Conservation (phyloP, 2,329 filamentous ascomycete genomes). For the Fusarium piperis region DNA sequence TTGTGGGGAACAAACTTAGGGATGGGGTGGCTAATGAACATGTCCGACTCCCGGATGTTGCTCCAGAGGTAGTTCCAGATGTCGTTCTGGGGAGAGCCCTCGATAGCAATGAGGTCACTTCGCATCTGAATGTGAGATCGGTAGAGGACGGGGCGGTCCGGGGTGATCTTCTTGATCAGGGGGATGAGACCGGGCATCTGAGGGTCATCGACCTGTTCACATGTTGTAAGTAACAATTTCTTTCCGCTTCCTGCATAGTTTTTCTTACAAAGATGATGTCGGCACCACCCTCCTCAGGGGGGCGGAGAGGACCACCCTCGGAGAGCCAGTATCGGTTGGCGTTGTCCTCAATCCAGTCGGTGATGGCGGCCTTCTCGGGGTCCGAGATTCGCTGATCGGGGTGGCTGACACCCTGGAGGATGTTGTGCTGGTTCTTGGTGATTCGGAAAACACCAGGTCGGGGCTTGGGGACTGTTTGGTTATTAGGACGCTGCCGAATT, state of each 20-base stretch:
- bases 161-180: slow-evolving; percentile 75
- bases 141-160: slow-evolving; percentile 80
- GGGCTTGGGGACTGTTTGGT: slow-evolving; percentile 73
- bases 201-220: slow-evolving; percentile 74
- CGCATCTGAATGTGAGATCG: slow-evolving; percentile 86
- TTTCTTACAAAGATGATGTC: slow-evolving; percentile 74
- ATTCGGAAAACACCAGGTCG: slow-evolving; percentile 82
- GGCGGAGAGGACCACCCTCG: slow-evolving; percentile 71
- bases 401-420: slow-evolving; percentile 80
- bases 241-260: neutral
- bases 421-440: slow-evolving; percentile 90
- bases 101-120: slow-evolving; percentile 72
- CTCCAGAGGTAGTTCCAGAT: slow-evolving; percentile 82
- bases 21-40: slow-evolving; percentile 86
- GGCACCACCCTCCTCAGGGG: slow-evolving; percentile 75
- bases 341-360: slow-evolving; percentile 78
- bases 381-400: slow-evolving; percentile 70
- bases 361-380: slow-evolving; percentile 70
- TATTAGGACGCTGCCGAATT: neutral
- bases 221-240: neutral
- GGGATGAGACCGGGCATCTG: slow-evolving; percentile 85
- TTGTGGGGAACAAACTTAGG: slow-evolving; percentile 76
- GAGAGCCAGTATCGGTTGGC: slow-evolving; percentile 79
- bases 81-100: slow-evolving; percentile 74
- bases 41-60: slow-evolving; percentile 74